These are phyloP conservation scores for Copromyces sp. DNA, from an alignment of 495 filamentous ascomycete species.

Conservation along the genomic window DNA sequence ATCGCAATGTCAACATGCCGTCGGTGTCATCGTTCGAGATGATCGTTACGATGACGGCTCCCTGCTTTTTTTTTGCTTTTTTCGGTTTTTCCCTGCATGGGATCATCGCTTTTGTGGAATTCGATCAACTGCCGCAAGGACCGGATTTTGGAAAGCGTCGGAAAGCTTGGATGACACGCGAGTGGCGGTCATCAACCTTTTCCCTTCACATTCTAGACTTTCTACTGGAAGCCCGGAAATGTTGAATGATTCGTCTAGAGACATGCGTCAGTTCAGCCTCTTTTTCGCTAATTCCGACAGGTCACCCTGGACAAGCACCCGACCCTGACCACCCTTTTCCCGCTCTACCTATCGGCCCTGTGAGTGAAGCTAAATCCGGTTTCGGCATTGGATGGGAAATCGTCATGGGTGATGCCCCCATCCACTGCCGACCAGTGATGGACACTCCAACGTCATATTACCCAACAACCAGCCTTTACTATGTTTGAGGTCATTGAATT, in stretches of 20 bases:
- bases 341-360: not conserved
- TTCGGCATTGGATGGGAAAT: slow-evolving; percentile 19
- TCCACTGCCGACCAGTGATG: not conserved
- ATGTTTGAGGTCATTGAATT: not conserved
- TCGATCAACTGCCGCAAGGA: not conserved
- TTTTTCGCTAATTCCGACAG: not conserved
- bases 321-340: no score
- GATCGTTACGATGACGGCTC: not conserved
- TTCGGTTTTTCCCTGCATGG: not conserved
- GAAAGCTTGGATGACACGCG: not conserved
- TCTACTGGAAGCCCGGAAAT: not conserved
- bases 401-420: not conserved
- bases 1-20: not conserved
- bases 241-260: not conserved
- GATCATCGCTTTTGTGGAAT: not conserved
- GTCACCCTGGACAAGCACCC: not conserved
- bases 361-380: slow-evolving; percentile 15
- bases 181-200: not conserved
- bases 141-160: not conserved
- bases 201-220: not conserved
- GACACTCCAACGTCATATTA: slow-evolving; percentile 26
- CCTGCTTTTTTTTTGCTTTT: not conserved
- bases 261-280: not conserved
- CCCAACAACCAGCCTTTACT: not conserved
- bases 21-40: not conserved